Conservation (phyloP, 768 basidiomycete genomes). For the Trametes cubensis region DNA sequence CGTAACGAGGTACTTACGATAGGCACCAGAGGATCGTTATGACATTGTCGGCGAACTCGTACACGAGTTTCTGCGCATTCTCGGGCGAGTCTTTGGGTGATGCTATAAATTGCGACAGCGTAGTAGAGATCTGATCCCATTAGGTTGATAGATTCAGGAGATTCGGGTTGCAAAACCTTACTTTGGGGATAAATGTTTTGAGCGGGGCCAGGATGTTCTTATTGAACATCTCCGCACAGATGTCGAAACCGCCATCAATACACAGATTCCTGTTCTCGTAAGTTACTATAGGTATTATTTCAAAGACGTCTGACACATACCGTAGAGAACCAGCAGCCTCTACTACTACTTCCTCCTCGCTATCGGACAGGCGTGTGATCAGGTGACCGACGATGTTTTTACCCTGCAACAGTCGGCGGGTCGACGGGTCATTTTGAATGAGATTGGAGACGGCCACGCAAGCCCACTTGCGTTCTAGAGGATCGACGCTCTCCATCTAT, state of each 20-base stretch:
- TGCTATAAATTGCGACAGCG: conserved; percentile 67
- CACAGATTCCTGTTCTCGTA: conserved; percentile 72
- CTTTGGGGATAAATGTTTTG: conserved; percentile 78
- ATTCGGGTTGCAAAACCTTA: conserved; percentile 32
- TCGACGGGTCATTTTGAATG: conserved; percentile 94
- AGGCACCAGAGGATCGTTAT: conserved; percentile 94
- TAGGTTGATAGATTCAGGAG: background rate
- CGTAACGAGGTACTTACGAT: conserved; percentile 61
- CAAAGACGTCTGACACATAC: conserved; percentile 40
- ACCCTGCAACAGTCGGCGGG: conserved; percentile 84
- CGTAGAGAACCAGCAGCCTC: conserved; percentile 89
- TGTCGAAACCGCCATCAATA: conserved; percentile 93
- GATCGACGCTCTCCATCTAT: conserved; percentile 77
- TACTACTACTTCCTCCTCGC: conserved; percentile 86
- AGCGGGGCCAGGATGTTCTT: conserved; percentile 86
- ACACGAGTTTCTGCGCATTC: conserved; percentile 73
- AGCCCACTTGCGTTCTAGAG: conserved; percentile 88
- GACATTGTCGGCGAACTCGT: conserved; percentile 89
- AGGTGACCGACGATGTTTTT: conserved; percentile 88
- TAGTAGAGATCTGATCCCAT: conserved; percentile 64
- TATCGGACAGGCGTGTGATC: conserved; percentile 86
- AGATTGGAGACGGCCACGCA: conserved; percentile 95
- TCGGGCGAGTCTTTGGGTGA: conserved; percentile 65
- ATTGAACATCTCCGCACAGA: conserved; percentile 97
- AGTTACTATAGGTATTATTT: background rate